Base-by-base conservation (phyloP, 495 filamentous ascomycete species). In the Corynascus novoguineensis region DNA sequence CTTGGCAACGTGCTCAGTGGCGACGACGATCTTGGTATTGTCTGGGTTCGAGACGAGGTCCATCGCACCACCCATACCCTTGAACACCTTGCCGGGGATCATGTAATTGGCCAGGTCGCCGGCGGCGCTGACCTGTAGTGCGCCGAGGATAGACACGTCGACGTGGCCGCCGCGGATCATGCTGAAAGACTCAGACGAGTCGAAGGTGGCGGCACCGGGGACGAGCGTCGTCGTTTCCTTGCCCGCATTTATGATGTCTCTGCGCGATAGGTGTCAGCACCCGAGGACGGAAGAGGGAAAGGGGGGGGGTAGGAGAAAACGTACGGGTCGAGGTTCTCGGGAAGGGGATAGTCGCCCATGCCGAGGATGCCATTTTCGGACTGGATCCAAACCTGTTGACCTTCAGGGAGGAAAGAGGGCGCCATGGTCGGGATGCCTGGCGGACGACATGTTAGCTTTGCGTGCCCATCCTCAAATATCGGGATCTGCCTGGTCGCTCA, bases 51-150 rank as follows among this genome's bases (percentile, higher is more conserved):
- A 78, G 15, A 83, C 81, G 29, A 84, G 71, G 63, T 84, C 81
- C 81, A 84, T 84, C 14, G 81, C 81, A 10, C 81, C 81, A 41
- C 81, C 81, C 75, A 84, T 83, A 22, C 81, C 81, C 74, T 83
- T 84, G 68, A 85, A 78, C 49, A 77, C 73, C 66, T 82, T 83
- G 15, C 81, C 81, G 0, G 81, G 81, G 53, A 84, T 78, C 81
- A 84, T 84, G 68, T 81, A 84, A 64, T 84, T 84, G 19, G 81
- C 81, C 46, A 84, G 60, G 61, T 84, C 81, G 17, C 81, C 81
- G 6, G 72, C 67, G 0, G 78, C 81, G 22, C 75, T 78, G 24
- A 84, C 81, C 60, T 84, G 81, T 58, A 84, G 78, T 15, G 81
- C 75, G 17, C 81, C 81, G 6, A 84, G 73, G 68, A 84, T 83